phyloP scores from a whole-genome alignment of 2,329 filamentous ascomycete species.

The Aspergillus melleus region DNA sequence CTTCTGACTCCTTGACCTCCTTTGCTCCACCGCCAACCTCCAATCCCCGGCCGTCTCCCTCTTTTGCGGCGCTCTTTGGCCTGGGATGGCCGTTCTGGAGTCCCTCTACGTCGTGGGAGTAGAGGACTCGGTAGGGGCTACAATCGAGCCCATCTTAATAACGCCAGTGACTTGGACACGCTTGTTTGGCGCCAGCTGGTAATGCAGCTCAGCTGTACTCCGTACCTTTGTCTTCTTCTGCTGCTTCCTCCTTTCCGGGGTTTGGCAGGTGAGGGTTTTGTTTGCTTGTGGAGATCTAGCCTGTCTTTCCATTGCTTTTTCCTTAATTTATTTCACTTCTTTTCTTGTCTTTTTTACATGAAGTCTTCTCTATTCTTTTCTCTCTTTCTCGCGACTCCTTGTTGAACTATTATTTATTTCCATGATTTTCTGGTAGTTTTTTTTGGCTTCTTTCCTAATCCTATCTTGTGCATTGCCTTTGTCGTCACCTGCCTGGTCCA shows the following conservation, averaged over 20 bases:
- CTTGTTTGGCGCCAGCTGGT: constrained; percentile 26
- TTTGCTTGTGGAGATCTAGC: neutral
- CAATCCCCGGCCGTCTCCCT: neutral
- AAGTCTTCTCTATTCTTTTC: too few relatives aligned
- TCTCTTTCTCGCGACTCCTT: too few relatives aligned
- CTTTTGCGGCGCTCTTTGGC: neutral
- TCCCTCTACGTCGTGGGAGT: neutral
- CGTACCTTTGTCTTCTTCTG: neutral
- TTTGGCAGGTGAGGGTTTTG: neutral
- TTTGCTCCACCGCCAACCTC: neutral
- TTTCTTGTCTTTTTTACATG: neutral
- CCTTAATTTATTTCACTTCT: neutral
- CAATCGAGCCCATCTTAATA: neutral
- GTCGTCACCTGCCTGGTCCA: too few relatives aligned
- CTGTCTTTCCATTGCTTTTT: neutral
- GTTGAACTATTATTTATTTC: too few relatives aligned
- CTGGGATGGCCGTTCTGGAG: too few relatives aligned
- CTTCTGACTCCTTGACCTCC: neutral
- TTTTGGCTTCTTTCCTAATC: too few relatives aligned
- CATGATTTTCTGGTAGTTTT: too few relatives aligned
- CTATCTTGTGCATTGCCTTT: too few relatives aligned
- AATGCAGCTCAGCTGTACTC: constrained; percentile 7
- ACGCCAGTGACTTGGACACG: constrained; percentile 15
- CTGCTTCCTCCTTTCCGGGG: neutral
- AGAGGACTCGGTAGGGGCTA: neutral